Base-by-base conservation (phyloP, 2,329 filamentous ascomycete genomes). In the Pezicula carpinea region DNA sequence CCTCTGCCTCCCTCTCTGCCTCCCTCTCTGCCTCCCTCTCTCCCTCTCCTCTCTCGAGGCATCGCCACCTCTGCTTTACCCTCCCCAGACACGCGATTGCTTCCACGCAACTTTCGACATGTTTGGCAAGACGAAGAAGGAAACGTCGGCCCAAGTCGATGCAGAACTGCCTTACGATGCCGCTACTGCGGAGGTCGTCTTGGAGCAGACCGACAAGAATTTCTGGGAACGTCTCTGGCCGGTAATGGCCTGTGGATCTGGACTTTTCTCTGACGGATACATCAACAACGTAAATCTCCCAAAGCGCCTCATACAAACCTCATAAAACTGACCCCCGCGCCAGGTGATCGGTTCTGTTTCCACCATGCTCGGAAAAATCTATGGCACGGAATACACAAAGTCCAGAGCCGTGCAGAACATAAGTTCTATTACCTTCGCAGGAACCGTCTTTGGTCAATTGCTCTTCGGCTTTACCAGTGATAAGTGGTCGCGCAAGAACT, bases 191-290 rank as follows among this genome's bases (percentile, higher is more conserved):
- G 21, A 40, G 5, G n/a, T 14, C 11, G 18, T n/a, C 21, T 22
- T 40, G 13, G 38, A 18, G 8, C 10, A 40, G 5, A 23, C 18
- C 22, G n/a, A 23, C 18, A 40, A 40, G 38, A 40, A 19, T 13
- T 40, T 40, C 38, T 40, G 38, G 38, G n/a, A 40, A 5, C 18
- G 38, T 22, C 18, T 40, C 18, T 40, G 38, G 38, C 35, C 36
- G n/a, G 60, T 89, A 1, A 84, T 96, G 57, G 90, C 90, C 36
- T 95, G 89, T 61, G 91, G 91, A 54, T 87, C 90, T 43, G 91
- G 91, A 59, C 75, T 96, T 2, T 96, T 96, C 68, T 90, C 85
- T 19, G 91, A 96, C 66, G 91, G 91, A 14, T 96, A 96, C 66
- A 80, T 96, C 63, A 95, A 95, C 68, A 89, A 88, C 60, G 87